Conservation (phyloP, 2,329 filamentous ascomycete species). For the Penicillium sp. region DNA sequence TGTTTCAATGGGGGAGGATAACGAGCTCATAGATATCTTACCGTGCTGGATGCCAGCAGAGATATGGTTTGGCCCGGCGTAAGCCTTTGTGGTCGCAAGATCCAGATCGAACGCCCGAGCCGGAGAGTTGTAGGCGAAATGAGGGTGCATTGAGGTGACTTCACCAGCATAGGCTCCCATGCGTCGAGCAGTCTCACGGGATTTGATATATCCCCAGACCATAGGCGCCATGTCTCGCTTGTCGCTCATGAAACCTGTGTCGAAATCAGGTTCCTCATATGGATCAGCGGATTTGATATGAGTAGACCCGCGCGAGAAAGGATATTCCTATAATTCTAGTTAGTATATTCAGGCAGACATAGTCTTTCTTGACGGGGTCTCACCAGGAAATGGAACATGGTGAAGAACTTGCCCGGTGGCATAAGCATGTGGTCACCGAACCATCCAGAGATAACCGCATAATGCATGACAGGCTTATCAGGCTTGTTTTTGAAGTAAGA, state of each 20-base stretch:
- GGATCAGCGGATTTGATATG: constrained; percentile 71
- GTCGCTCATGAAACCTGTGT: constrained; percentile 83
- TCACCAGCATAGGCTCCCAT: constrained; percentile 79
- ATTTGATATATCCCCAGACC: constrained; percentile 84
- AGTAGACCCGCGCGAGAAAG: constrained; percentile 70
- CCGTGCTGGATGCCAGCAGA: constrained; percentile 72
- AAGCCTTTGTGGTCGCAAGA: constrained; percentile 71
- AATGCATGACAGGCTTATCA: constrained; percentile 86
- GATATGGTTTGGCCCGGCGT: constrained; percentile 71
- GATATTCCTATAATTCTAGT: constrained; percentile 56
- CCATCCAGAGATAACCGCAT: constrained; percentile 69
- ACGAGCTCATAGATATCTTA: constrained; percentile 21
- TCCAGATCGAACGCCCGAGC: constrained; percentile 73
- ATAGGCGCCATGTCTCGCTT: constrained; percentile 81
- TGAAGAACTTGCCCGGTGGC: constrained; percentile 77
- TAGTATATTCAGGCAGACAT: constrained; percentile 1
- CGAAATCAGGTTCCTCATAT: constrained; percentile 75
- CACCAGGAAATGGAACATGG: constrained; percentile 75
- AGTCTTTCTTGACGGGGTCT: not conserved
- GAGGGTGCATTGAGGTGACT: constrained; percentile 66
- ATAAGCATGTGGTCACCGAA: constrained; percentile 57
- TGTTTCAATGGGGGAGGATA: not conserved
- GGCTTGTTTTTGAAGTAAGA: constrained; percentile 82
- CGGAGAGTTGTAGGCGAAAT: constrained; percentile 69
- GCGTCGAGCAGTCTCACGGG: constrained; percentile 73